phyloP scores from a whole-genome alignment of 768 basidiomycete species.

The Cystofilobasidium bisporidii region DNA sequence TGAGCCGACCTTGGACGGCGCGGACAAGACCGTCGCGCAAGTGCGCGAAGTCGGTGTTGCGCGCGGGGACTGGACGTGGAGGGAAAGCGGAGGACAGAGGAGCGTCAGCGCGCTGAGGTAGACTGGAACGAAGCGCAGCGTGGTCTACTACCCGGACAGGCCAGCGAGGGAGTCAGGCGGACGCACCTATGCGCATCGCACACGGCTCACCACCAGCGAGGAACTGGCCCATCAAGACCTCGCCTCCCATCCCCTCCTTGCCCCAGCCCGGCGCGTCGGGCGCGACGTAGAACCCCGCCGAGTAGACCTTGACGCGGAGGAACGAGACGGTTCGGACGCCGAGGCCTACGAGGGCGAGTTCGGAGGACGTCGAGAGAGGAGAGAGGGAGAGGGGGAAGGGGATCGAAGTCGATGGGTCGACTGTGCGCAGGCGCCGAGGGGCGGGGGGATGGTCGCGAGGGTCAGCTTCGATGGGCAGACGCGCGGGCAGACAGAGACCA shows the following conservation, averaged over 20 bases:
- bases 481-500: no score
- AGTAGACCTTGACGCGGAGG: slow-evolving; percentile 77
- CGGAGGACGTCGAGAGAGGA: slow-evolving; percentile 26
- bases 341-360: slow-evolving; percentile 64
- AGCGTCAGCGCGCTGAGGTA: no score
- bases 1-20: slow-evolving; percentile 55
- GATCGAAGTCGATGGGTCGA: slow-evolving; percentile 40
- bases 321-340: slow-evolving; percentile 86
- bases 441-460: no score
- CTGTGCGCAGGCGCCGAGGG: no score
- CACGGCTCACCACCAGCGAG: slow-evolving; percentile 59
- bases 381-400: slow-evolving; percentile 35
- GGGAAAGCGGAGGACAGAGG: not conserved
- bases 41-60: slow-evolving; percentile 66
- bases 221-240: slow-evolving; percentile 23
- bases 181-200: slow-evolving; percentile 61
- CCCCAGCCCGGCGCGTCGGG: slow-evolving; percentile 24
- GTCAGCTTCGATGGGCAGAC: no score
- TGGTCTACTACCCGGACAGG: no score
- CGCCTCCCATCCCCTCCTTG: slow-evolving; percentile 34
- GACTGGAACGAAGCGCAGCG: no score
- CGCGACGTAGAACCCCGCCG: slow-evolving; percentile 65
- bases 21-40: slow-evolving; percentile 75
- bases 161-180: not conserved
- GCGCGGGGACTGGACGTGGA: slow-evolving; percentile 56